Percentiles rank a stretch among this genome's conserved stretches.
phyloP scores from a whole-genome alignment of 2,329 filamentous ascomycete genomes.

The Paecilomyces sp. region DNA sequence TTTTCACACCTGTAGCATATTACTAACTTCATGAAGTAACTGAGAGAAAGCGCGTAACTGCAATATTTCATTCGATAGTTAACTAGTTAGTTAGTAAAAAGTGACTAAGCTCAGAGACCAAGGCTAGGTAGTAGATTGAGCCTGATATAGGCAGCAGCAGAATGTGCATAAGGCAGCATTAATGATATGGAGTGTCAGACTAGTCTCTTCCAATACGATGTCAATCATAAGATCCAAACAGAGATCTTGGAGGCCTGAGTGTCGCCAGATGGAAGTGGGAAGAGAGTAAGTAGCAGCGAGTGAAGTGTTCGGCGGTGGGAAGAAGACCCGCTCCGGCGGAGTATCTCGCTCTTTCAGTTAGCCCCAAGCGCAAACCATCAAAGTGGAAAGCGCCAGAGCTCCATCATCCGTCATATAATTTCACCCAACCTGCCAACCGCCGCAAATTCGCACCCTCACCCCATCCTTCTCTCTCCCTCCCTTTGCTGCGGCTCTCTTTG shows the following conservation, averaged over 20 bases:
- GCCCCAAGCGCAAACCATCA: constrained; percentile 7
- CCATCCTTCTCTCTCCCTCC: background rate
- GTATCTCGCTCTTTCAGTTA: constrained; percentile 2
- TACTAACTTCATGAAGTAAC: background rate
- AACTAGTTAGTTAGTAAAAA: too few relatives aligned
- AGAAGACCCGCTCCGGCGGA: constrained; percentile 15
- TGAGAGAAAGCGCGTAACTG: background rate
- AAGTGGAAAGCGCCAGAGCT: constrained; percentile 9
- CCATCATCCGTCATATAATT: constrained; percentile 7
- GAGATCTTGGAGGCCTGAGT: too few relatives aligned
- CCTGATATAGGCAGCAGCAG: too few relatives aligned
- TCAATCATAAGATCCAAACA: too few relatives aligned
- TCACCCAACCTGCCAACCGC: constrained; percentile 11
- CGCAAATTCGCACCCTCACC: background rate
- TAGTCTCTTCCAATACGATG: too few relatives aligned
- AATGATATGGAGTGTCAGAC: too few relatives aligned
- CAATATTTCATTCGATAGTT: background rate
- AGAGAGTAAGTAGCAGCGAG: background rate
- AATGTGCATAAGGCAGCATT: too few relatives aligned
- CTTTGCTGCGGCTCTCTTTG: background rate
- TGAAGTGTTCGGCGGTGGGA: constrained; percentile 10
- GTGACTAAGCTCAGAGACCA: background rate
- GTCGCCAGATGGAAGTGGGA: background rate
- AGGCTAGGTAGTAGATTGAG: background rate
- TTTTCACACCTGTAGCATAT: background rate